Conservation (phyloP, 495 filamentous ascomycete genomes). For the Aspergillus sclerotioniger region DNA sequence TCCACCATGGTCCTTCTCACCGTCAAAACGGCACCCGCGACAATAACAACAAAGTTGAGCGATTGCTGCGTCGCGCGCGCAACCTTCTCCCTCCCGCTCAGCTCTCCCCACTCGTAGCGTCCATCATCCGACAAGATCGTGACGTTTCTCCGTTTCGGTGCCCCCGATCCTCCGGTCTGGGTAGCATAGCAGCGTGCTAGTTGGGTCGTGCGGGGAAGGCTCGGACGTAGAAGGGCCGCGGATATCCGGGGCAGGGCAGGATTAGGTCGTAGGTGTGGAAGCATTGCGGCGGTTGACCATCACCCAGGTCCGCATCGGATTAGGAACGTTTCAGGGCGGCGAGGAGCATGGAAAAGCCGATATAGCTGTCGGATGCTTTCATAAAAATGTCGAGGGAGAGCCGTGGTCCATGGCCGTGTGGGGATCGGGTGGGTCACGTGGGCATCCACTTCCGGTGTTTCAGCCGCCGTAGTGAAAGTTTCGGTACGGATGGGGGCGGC, state of each 20-base stretch:
- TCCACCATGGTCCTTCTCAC: conserved; percentile 35
- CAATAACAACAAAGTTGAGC: conserved; percentile 77
- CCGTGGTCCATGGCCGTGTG: conserved; percentile 12
- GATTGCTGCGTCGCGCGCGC: conserved; percentile 86
- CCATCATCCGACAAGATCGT: conserved; percentile 83
- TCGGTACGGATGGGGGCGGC: not conserved
- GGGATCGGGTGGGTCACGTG: conserved; percentile 25
- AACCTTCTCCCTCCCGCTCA: conserved; percentile 74
- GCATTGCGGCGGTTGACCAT: conserved; percentile 24
- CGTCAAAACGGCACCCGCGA: conserved; percentile 72
- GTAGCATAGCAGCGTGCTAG: conserved; percentile 51
- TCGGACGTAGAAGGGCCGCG: conserved; percentile 20
- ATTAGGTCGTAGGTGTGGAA: conserved; percentile 22
- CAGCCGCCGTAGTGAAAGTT: conserved; percentile 5
- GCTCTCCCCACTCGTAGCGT: conserved; percentile 71
- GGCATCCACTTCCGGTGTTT: not conserved
- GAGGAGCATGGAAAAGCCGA: conserved; percentile 8
- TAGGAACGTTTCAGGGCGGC: not conserved
- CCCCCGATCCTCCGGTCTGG: conserved; percentile 39
- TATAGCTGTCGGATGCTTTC: not conserved
- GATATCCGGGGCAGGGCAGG: conserved; percentile 16
- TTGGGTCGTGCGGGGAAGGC: conserved; percentile 25
- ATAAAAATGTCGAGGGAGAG: not conserved
- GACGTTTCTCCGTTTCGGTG: conserved; percentile 57
- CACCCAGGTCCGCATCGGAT: conserved; percentile 16